phyloP scores from a whole-genome alignment of 163 green algal species.

The Prototheca stagnorum region DNA sequence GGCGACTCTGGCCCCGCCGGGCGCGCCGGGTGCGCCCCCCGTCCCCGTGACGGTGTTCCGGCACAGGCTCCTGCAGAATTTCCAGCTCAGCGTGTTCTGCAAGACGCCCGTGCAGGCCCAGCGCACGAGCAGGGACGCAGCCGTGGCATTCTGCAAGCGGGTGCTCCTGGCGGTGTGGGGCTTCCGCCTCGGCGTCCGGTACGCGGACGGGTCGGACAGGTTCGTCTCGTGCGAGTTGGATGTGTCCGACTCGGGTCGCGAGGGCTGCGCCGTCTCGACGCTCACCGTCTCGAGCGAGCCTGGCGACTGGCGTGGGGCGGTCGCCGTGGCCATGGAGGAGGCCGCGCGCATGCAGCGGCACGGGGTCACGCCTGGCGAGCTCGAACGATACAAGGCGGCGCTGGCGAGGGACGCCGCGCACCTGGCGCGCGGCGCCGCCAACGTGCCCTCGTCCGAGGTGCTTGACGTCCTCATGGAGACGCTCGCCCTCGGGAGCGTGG shows the following conservation, averaged over 20 bases:
- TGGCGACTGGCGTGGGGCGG: constrained; percentile 64
- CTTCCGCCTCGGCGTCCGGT: constrained; percentile 73
- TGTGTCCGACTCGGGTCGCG: constrained; percentile 65
- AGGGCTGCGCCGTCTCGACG: constrained; percentile 85
- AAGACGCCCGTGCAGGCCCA: constrained; percentile 76
- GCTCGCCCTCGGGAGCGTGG: constrained; percentile 74
- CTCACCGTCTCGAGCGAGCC: constrained; percentile 86
- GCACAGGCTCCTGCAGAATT: constrained; percentile 87
- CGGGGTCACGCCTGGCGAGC: constrained; percentile 72
- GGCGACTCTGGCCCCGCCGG: background rate
- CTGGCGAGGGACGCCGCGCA: constrained; percentile 74
- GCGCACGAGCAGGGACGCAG: constrained; percentile 42
- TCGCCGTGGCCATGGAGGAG: constrained; percentile 69
- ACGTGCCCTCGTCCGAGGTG: constrained; percentile 65
- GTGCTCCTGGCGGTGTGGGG: constrained; percentile 77
- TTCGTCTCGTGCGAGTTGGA: constrained; percentile 83
- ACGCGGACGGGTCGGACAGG: constrained; percentile 38
- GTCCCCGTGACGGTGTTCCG: constrained; percentile 58
- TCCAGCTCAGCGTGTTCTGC: constrained; percentile 88
- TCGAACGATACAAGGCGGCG: constrained; percentile 71
- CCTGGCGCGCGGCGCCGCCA: constrained; percentile 42
- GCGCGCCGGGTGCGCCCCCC: background rate
- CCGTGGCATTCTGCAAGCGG: constrained; percentile 35
- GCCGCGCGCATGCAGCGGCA: constrained; percentile 70
- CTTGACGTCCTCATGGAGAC: constrained; percentile 97